These are phyloP conservation scores for Acanthamoeba royreba DNA, from an alignment of 208 protist genomes.

Conservation along the genomic window DNA sequence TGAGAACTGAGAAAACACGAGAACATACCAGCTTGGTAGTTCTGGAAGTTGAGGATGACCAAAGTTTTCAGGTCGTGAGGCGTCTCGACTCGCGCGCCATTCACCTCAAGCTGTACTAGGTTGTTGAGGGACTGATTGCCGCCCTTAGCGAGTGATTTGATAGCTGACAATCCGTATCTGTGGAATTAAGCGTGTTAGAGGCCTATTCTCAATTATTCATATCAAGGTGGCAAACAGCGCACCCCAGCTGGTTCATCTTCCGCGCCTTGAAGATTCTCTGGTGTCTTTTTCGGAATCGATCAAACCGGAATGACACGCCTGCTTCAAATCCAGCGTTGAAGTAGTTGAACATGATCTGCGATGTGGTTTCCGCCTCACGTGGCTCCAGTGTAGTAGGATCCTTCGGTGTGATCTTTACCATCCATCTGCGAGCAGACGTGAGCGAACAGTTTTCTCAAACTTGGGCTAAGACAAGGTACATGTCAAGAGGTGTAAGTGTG, in stretches of 20 bases:
- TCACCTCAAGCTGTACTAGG: background rate
- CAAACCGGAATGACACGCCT: background rate
- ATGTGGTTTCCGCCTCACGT: background rate
- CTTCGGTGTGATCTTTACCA: slow-evolving; percentile 23
- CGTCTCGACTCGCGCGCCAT: background rate
- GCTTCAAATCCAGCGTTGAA: slow-evolving; percentile 12
- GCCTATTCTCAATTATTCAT: too few relatives aligned
- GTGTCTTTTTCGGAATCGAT: background rate
- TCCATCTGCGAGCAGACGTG: too few relatives aligned
- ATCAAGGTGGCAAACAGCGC: too few relatives aligned
- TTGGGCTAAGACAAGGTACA: too few relatives aligned
- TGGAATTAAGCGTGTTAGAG: too few relatives aligned
- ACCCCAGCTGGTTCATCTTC: slow-evolving; percentile 10
- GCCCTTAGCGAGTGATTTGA: too few relatives aligned
- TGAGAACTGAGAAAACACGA: too few relatives aligned
- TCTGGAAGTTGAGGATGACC: slow-evolving; percentile 18
- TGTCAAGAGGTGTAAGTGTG: background rate
- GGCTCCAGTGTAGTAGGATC: background rate
- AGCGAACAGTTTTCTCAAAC: too few relatives aligned
- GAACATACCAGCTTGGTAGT: background rate
- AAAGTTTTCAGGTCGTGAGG: background rate
- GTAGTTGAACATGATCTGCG: slow-evolving; percentile 41
- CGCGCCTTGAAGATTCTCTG: background rate
- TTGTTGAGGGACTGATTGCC: background rate
- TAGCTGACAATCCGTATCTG: too few relatives aligned